These are phyloP conservation scores for Syzygium aromaticum DNA, from an alignment of 345 rosid genomes.

Conservation along the genomic window DNA sequence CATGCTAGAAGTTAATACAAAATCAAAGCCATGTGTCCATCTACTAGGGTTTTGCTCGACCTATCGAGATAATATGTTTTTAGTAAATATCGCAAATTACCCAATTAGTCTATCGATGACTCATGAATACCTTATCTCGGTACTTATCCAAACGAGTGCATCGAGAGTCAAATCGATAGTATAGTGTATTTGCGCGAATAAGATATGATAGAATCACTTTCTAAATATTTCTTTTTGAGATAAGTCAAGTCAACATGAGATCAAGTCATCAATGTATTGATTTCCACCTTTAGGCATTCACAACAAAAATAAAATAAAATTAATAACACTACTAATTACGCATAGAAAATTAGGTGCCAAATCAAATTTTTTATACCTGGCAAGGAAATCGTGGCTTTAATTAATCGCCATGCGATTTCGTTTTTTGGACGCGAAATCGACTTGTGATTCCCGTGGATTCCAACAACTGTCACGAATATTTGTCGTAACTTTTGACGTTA, in stretches of 20 bases:
- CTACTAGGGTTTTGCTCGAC: neutral
- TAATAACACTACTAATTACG: no score
- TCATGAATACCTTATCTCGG: neutral
- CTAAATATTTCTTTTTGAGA: neutral
- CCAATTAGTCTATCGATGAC: neutral
- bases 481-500: neutral
- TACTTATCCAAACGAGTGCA: accelerated
- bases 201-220: neutral
- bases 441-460: neutral
- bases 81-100: neutral
- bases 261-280: neutral
- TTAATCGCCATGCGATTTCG: neutral
- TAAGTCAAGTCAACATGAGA: neutral
- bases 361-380: neutral
- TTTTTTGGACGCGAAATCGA: neutral
- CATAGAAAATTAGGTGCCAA: neutral
- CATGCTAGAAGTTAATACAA: neutral
- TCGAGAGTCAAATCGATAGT: neutral
- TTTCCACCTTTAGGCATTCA: no score
- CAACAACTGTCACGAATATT: neutral
- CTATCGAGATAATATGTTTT: neutral
- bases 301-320: no score
- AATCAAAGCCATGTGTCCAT: neutral
- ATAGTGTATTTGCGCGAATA: neutral
- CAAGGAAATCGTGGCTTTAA: neutral